phyloP scores from a whole-genome alignment of 768 basidiomycete species.

The Paxillus ammoniavirescens region DNA sequence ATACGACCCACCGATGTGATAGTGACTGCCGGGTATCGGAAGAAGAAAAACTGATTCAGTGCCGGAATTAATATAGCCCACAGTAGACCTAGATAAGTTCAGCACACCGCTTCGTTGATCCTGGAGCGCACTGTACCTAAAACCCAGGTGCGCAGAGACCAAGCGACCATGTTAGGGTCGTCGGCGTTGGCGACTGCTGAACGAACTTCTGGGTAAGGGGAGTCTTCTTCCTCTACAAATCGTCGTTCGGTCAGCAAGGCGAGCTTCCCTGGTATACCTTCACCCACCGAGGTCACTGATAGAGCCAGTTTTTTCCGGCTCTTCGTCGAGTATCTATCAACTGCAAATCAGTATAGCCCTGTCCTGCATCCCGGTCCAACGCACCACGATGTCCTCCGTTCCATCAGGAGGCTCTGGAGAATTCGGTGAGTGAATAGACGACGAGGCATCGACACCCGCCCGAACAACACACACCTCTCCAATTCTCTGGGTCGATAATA shows the following conservation, averaged over 20 bases:
- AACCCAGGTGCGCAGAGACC: background rate
- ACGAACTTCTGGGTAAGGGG: background rate
- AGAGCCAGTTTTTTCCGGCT: background rate
- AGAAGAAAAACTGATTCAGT: conserved; percentile 70
- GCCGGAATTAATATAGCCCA: conserved; percentile 61
- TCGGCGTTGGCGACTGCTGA: background rate
- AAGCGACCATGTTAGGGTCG: background rate
- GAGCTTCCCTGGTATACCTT: background rate
- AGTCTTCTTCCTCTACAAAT: background rate
- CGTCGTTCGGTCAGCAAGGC: background rate
- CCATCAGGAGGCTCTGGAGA: background rate
- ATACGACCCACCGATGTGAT: conserved; percentile 6
- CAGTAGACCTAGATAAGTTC: conserved; percentile 32
- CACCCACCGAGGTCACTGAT: background rate
- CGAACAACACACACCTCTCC: too few relatives aligned
- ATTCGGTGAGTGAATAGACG: background rate
- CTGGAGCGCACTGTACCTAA: background rate
- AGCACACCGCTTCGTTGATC: background rate
- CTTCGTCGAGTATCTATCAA: background rate
- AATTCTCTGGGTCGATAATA: too few relatives aligned
- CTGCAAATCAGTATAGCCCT: background rate
- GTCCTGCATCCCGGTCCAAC: background rate
- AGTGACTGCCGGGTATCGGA: conserved; percentile 49
- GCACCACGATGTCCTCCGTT: background rate
- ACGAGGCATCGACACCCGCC: too few relatives aligned